Evolutionary conservation across 1,139 yeast species (phyloP), one percentile per base, ranked within the genome.

Genomic region (Yamadazyma kanchanaburiensis): DNA sequence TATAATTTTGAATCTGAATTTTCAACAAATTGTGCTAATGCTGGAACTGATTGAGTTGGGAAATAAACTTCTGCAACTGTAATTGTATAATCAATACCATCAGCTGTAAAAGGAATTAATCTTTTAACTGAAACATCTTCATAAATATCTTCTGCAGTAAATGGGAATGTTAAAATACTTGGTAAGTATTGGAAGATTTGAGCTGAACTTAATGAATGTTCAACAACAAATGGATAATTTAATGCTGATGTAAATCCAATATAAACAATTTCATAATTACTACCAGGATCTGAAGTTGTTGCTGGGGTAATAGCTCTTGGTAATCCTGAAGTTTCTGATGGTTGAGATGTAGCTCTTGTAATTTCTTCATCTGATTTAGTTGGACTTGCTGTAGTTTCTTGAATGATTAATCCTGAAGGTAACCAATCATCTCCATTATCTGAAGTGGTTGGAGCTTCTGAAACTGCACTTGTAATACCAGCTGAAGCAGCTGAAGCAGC

Each of bases 31-130:
- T 52, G 51, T 34, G 71, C 70, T 43, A 83, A 64, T 0, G 60
- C 51, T 10, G 50, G 48, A 12, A 79, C 62, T 11, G 70, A 58
- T 10, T 54, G 53, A n/a, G 60, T 51, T 27, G 86, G 86, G 66
- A 80, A 81, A 49, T 78, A 81, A 31, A 81, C 83, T 51, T 80
- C 85, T 12, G 91, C 91, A 38, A 83, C 83, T 1, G 89, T 79
- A 33, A 81, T 80, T 26, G 82, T 70, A 51, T 82, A 82, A 27
- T 58, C 48, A 37, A 64, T 53, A 25, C 61, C 68, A n/a, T 46
- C 41, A 3, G 83, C 71, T 3, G 77, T 65, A 47, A 72, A 79
- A 24, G 94, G 91, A 34, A 80, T 75, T 45, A 83, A 65, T 54
- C 79, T 74, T 38, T 63, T 61, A 24, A 81, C 85, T 5, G 74